A percentile compares a stretch with the other conserved stretches of the same genome.
phyloP scores from a whole-genome alignment of 495 filamentous ascomycete species.

The Cercophora newfieldiana region DNA sequence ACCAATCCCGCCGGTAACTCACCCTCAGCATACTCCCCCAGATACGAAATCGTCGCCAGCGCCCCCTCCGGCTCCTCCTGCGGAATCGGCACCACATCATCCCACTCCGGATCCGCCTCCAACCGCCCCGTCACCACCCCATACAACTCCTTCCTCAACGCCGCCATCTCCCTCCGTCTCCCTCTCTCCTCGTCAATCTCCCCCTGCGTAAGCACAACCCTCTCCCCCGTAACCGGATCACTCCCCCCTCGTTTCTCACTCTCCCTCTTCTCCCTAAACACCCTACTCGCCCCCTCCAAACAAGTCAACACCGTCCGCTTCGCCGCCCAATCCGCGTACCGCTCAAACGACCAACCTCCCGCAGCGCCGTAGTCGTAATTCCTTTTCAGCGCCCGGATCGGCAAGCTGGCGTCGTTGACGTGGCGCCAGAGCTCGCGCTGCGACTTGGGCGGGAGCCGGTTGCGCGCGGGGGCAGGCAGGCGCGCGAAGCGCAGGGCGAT shows the following conservation, averaged over 20 bases:
- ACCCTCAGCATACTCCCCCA: constrained; percentile 81
- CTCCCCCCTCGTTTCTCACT: constrained; percentile 28
- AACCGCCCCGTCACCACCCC: constrained; percentile 53
- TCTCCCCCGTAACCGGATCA: constrained; percentile 21
- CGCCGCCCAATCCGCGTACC: constrained; percentile 37
- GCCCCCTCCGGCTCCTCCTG: constrained; percentile 79
- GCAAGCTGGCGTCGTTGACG: constrained; percentile 47
- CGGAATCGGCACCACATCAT: constrained; percentile 77
- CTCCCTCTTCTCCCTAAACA: constrained; percentile 33
- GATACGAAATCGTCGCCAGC: constrained; percentile 86
- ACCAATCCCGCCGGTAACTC: constrained; percentile 49
- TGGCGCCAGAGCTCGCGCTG: constrained; percentile 52
- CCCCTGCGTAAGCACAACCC: constrained; percentile 33
- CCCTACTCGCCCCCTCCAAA: constrained; percentile 29
- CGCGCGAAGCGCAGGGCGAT: constrained; percentile 36
- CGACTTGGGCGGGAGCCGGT: constrained; percentile 39
- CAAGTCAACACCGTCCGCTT: constrained; percentile 31
- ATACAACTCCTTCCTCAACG: constrained; percentile 42
- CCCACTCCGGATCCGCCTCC: constrained; percentile 72
- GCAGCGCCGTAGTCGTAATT: constrained; percentile 41
- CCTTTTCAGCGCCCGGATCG: constrained; percentile 34
- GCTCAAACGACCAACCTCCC: constrained; percentile 41
- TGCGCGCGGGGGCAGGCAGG: constrained; percentile 24
- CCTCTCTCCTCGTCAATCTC: constrained; percentile 48
- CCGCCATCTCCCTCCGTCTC: constrained; percentile 46